These are phyloP conservation scores for Naganishia onofrii DNA, from an alignment of 768 basidiomycete species.

Conservation along the genomic window DNA sequence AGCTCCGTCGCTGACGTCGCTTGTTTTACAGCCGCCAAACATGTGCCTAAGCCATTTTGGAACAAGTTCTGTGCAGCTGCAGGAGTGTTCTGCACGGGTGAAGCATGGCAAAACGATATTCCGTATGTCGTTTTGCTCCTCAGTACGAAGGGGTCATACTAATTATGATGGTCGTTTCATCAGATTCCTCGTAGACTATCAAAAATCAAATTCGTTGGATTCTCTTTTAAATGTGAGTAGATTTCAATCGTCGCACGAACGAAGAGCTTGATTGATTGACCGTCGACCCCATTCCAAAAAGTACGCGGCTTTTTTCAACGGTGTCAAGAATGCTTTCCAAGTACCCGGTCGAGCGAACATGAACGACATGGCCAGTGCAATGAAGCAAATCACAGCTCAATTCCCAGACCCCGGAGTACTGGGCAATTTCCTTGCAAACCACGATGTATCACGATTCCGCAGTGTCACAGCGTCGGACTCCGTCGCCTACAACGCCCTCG, in stretches of 20 bases:
- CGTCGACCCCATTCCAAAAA: too few species aligned
- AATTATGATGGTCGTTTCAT: not conserved
- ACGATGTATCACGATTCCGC: slow-evolving; percentile 48
- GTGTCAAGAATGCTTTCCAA: slow-evolving; percentile 41
- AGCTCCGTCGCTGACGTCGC: not conserved
- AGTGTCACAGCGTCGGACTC: slow-evolving; percentile 45
- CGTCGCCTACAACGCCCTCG: slow-evolving; percentile 48
- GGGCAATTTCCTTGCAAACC: slow-evolving; percentile 50
- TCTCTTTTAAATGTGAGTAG: slow-evolving; percentile 38
- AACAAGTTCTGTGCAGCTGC: slow-evolving; percentile 68
- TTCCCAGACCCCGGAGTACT: slow-evolving; percentile 37
- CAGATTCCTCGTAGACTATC: slow-evolving; percentile 39
- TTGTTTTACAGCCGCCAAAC: slow-evolving; percentile 53
- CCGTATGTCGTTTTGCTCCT: slow-evolving; percentile 12
- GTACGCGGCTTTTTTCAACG: slow-evolving; percentile 45
- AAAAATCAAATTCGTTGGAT: slow-evolving; percentile 45
- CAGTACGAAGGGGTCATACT: too few species aligned
- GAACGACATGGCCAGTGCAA: not conserved
- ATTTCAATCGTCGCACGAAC: not conserved
- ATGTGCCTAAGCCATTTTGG: slow-evolving; percentile 75
- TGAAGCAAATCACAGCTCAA: not conserved
- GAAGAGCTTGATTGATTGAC: too few species aligned
- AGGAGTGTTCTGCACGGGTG: slow-evolving; percentile 83
- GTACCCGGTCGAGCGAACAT: slow-evolving; percentile 28
- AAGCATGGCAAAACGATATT: slow-evolving; percentile 67